phyloP scores from a whole-genome alignment of 345 rosid species.

The Angophora floribunda region DNA sequence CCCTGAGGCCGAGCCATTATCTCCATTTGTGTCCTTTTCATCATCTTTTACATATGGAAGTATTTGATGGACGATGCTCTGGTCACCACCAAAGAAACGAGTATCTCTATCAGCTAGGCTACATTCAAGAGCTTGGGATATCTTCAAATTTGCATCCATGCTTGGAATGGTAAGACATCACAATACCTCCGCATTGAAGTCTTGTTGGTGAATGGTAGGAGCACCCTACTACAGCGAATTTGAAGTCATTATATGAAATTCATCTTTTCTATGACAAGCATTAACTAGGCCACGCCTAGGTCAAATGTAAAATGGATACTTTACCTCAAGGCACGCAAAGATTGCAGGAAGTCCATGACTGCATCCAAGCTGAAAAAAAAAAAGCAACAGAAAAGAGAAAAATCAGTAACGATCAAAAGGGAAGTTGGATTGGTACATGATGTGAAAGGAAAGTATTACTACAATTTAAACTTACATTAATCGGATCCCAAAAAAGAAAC shows the following conservation, averaged over 20 bases:
- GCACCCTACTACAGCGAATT: slow-evolving; percentile 44
- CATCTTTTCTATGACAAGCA: not conserved
- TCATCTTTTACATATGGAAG: slow-evolving; percentile 34
- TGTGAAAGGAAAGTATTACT: not conserved
- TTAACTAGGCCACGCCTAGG: not conserved
- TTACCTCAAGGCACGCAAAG: slow-evolving; percentile 72
- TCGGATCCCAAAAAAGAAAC: not conserved
- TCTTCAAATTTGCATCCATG: slow-evolving; percentile 39
- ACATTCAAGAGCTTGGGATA: not conserved
- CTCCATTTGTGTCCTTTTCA: slow-evolving; percentile 16
- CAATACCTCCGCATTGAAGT: slow-evolving; percentile 84
- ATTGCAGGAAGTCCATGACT: slow-evolving; percentile 92
- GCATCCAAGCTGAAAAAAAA: slow-evolving; percentile 71
- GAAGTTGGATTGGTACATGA: not conserved
- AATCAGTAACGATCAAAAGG: not conserved
- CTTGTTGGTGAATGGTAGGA: slow-evolving; percentile 60
- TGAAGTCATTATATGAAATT: not conserved
- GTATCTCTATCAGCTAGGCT: slow-evolving; percentile 3
- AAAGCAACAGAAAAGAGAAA: not conserved
- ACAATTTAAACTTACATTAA: not conserved
- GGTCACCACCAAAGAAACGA: slow-evolving; percentile 80
- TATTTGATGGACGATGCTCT: slow-evolving; percentile 64
- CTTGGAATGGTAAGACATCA: slow-evolving; percentile 76
- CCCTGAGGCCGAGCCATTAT: not conserved
- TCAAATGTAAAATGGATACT: not conserved